Evolutionary conservation across 169 alveolate species (phyloP), one percentile per base, ranked within the genome.

Genomic region (Eimeria maxima): DNA sequence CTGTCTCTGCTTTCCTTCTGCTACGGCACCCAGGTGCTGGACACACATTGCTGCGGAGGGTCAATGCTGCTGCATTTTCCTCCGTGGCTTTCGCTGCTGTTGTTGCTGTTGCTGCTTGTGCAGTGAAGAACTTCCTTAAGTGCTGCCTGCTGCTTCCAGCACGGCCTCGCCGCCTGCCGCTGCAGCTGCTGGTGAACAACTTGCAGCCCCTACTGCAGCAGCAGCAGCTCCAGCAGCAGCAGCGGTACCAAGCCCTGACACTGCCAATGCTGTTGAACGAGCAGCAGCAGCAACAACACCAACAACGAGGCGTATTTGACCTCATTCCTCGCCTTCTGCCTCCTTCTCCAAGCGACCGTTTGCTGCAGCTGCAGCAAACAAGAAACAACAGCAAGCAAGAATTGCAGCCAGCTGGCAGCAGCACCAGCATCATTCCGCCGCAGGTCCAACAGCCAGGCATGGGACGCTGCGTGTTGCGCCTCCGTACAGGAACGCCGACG

Each of bases 171-270:
- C 87, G 87, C 18, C 87, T 76, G 63, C 87, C 87, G 63, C 87
- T 76, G 53, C 87, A 33, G 87, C 60, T 76, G 8, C 55, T 76
- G 87, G 57, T 76, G 63, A 76, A 76, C 33, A 76, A 76, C 87
- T 42, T 76, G 38, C 63, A 22, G 7, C 87, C 87, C 63, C 63
- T 76, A 20, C 87, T 76, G 87, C 87, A 76, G 87, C 87, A 76
- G 87, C 47, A 33, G 87, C 87, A 76, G 87, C 87, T 42, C 63
- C 87, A 42, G 87, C 87, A 76, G 87, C 87, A 76, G 60, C 87
- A 76, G 87, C 87, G 47, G 87, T 63, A 45, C 60, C 60, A 76
- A 18, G 57, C 63, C 29, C 60, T n/a, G 6, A 42, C 63, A 42
- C 60, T 76, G 63, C 87, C 87, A n/a, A 24, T 45, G 27, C 87